Percentiles rank a stretch among this genome's conserved stretches.
These are phyloP conservation scores for Lentinula detonsa DNA, from an alignment of 768 basidiomycete genomes.

Conservation along the genomic window DNA sequence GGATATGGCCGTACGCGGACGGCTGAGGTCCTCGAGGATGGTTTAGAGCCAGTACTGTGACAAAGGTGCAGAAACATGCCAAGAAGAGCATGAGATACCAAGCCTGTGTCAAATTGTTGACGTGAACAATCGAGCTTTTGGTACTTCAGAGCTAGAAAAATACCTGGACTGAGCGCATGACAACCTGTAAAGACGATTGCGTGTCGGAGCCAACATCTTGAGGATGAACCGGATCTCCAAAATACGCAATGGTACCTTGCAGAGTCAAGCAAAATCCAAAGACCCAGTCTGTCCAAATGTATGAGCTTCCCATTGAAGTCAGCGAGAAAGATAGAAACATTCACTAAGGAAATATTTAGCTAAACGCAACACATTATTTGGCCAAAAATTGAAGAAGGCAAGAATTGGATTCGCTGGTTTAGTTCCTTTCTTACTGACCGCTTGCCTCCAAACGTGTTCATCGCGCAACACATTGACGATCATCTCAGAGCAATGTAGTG, in stretches of 20 bases:
- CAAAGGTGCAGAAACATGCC: not conserved
- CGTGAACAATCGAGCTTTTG: not conserved
- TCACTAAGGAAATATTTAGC: not conserved
- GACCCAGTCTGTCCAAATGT: not conserved
- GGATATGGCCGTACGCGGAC: slow-evolving; percentile 24
- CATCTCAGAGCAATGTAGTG: not conserved
- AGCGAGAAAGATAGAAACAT: not conserved
- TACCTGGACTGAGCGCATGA: not conserved
- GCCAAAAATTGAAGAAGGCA: not conserved
- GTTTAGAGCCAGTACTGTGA: not conserved
- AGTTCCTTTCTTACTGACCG: not conserved
- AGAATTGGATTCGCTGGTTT: not conserved
- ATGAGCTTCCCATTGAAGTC: not conserved
- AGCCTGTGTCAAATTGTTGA: not conserved
- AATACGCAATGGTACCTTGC: not conserved
- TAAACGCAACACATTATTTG: not conserved
- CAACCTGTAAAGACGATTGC: not conserved
- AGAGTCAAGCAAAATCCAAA: not conserved
- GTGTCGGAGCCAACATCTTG: not conserved
- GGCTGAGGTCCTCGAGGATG: slow-evolving; percentile 14
- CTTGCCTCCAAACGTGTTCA: not conserved
- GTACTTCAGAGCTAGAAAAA: not conserved
- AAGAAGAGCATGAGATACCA: not conserved
- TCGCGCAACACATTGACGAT: not conserved
- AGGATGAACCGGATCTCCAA: not conserved